Conservation (phyloP, 768 basidiomycete genomes). For the Daedaleopsis nitida region DNA sequence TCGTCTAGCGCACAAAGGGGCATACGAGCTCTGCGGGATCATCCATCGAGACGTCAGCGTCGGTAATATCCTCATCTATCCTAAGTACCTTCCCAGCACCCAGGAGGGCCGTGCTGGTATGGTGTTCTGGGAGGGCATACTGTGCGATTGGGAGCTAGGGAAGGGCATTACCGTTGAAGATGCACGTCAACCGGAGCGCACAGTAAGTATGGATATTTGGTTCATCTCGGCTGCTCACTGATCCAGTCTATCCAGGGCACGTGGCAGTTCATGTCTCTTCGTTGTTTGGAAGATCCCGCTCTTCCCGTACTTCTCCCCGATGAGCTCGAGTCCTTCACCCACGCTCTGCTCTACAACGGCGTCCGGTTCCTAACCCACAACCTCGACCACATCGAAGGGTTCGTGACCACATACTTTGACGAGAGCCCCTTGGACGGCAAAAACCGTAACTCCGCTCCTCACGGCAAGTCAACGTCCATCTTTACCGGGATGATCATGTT, state of each 20-base stretch:
- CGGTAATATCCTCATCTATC: constrained; percentile 12
- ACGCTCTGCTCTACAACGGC: constrained; percentile 10
- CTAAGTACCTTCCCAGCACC: not conserved
- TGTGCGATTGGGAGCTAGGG: constrained; percentile 12
- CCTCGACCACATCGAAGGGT: not conserved
- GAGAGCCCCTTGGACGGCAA: not conserved
- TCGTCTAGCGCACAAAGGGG: constrained; percentile 12
- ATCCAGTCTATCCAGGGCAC: constrained; percentile 22
- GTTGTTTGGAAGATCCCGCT: constrained; percentile 2
- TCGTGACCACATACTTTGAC: constrained; percentile 5
- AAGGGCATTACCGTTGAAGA: not conserved
- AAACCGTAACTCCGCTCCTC: not conserved
- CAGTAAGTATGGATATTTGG: not conserved
- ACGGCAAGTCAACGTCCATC: not conserved
- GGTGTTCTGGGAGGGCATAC: not conserved
- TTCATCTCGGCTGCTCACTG: not conserved
- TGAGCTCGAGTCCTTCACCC: constrained; percentile 23
- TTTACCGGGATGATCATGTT: too few relatives aligned
- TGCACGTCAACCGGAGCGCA: constrained; percentile 3
- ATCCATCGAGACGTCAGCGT: constrained; percentile 16
- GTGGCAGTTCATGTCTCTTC: constrained; percentile 23
- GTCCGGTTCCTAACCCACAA: constrained; percentile 7
- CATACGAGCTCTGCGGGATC: not conserved
- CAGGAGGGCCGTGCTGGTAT: too few relatives aligned
- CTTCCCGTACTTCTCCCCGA: constrained; percentile 12